phyloP scores from a whole-genome alignment of 805 yeast genomes.

The Metschnikowia aberdeeniae region DNA sequence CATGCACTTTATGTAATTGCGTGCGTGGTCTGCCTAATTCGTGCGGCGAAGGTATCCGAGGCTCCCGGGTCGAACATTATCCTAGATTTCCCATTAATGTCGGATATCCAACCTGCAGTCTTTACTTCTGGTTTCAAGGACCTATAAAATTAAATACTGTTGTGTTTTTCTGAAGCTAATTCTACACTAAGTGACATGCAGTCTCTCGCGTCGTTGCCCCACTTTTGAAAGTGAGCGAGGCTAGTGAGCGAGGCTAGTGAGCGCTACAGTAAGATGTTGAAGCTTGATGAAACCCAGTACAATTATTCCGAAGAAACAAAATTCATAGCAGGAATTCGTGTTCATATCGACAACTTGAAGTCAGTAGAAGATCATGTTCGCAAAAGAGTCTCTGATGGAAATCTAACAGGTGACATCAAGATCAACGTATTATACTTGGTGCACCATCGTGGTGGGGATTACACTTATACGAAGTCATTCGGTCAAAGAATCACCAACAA shows the following conservation, averaged over 20 bases:
- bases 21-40: not conserved
- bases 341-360: constrained; percentile 22
- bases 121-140: no score
- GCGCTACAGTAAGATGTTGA: constrained; percentile 8
- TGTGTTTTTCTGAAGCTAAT: not conserved
- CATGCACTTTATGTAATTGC: not conserved
- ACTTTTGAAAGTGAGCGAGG: not conserved
- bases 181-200: not conserved
- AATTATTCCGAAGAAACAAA: constrained; percentile 7
- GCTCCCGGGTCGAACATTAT: no score
- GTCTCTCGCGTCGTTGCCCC: constrained; percentile 3
- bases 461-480: constrained; percentile 35
- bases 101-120: no score
- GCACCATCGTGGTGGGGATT: constrained; percentile 44
- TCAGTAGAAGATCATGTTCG: constrained; percentile 6
- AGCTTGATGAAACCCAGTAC: constrained; percentile 8
- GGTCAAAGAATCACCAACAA: constrained; percentile 36
- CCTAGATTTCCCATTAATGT: no score
- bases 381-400: not conserved
- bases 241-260: not conserved
- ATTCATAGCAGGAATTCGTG: constrained; percentile 43
- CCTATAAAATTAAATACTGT: no score
- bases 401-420: constrained; percentile 21
- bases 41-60: no score
- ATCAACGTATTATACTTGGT: constrained; percentile 41